These are phyloP conservation scores for Trichoderma arundinaceum DNA, from an alignment of 2,329 filamentous ascomycete genomes.

Conservation along the genomic window DNA sequence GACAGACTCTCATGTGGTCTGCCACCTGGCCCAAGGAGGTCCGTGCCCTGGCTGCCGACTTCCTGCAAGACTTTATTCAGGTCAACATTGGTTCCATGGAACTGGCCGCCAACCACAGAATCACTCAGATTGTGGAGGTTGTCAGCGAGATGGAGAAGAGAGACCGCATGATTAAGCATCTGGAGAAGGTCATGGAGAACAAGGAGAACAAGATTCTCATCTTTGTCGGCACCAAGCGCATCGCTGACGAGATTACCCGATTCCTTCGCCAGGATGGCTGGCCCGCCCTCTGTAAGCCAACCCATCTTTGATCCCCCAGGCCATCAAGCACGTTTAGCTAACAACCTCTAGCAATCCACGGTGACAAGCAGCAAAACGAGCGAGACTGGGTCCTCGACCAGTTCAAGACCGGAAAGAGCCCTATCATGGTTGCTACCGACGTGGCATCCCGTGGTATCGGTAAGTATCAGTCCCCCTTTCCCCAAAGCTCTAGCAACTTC, in stretches of 20 bases:
- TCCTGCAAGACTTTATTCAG: slow-evolving; percentile 95
- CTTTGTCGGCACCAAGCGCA: slow-evolving; percentile 92
- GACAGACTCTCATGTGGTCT: slow-evolving; percentile 99
- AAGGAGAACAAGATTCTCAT: slow-evolving; percentile 94
- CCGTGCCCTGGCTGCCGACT: slow-evolving; percentile 86
- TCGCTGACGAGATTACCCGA: slow-evolving; percentile 96
- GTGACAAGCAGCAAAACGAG: slow-evolving; percentile 99
- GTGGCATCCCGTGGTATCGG: slow-evolving; percentile 99
- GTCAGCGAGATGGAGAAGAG: slow-evolving; percentile 97
- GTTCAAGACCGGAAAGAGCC: slow-evolving; percentile 99
- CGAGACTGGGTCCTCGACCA: slow-evolving; percentile 99
- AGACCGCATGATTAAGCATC: slow-evolving; percentile 94
- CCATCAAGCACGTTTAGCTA: slow-evolving; percentile 39
- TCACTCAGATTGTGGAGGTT: slow-evolving; percentile 97
- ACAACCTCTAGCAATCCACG: slow-evolving; percentile 78
- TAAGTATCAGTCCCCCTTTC: slow-evolving; percentile 74
- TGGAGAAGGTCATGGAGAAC: slow-evolving; percentile 97
- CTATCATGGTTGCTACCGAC: slow-evolving; percentile 99
- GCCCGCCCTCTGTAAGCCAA: slow-evolving; percentile 85
- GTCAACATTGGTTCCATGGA: slow-evolving; percentile 98
- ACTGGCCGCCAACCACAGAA: slow-evolving; percentile 94
- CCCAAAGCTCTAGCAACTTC: slow-evolving; percentile 56
- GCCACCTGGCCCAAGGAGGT: slow-evolving; percentile 99
- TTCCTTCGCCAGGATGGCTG: slow-evolving; percentile 98
- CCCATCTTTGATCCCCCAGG: too few relatives aligned